Conservation (phyloP, 2,329 filamentous ascomycete genomes). For the Fusarium sp. region DNA sequence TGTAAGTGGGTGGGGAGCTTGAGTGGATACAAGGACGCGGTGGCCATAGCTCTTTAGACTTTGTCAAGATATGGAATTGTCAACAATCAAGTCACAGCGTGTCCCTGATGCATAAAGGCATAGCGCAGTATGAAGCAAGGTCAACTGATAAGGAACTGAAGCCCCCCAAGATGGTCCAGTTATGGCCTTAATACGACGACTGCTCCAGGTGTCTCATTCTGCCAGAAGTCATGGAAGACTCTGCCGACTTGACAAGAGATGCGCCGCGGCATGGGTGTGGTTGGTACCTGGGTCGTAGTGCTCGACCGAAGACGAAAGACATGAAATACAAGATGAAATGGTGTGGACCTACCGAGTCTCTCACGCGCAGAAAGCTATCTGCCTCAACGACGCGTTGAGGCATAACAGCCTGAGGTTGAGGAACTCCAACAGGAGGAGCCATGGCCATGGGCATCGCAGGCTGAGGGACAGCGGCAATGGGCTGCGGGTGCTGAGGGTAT, state of each 20-base stretch:
- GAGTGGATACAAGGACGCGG: slow-evolving; percentile 10
- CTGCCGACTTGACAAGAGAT: not conserved
- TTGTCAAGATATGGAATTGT: slow-evolving; percentile 7
- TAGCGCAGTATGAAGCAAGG: not conserved
- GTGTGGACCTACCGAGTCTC: slow-evolving; percentile 75
- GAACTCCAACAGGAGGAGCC: slow-evolving; percentile 30
- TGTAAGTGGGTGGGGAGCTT: slow-evolving; percentile 22
- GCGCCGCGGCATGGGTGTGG: not conserved
- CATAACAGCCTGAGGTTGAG: slow-evolving; percentile 26
- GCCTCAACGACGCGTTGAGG: slow-evolving; percentile 64
- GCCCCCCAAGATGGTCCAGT: not conserved
- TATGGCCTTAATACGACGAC: too few species aligned
- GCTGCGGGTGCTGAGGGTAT: slow-evolving; percentile 34
- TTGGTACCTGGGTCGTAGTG: not conserved
- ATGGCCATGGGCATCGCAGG: slow-evolving; percentile 52
- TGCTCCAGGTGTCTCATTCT: not conserved
- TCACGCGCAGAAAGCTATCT: slow-evolving; percentile 80
- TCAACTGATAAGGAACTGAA: not conserved
- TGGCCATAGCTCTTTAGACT: slow-evolving; percentile 32
- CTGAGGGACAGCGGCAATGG: slow-evolving; percentile 46
- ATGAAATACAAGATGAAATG: slow-evolving; percentile 8
- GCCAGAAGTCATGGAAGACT: not conserved
- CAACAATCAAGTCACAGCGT: slow-evolving; percentile 24
- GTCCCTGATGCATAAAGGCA: slow-evolving; percentile 1
- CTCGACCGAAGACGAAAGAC: not conserved